phyloP scores from a whole-genome alignment of 208 protist genomes.

The Trypanosoma scelopori region DNA sequence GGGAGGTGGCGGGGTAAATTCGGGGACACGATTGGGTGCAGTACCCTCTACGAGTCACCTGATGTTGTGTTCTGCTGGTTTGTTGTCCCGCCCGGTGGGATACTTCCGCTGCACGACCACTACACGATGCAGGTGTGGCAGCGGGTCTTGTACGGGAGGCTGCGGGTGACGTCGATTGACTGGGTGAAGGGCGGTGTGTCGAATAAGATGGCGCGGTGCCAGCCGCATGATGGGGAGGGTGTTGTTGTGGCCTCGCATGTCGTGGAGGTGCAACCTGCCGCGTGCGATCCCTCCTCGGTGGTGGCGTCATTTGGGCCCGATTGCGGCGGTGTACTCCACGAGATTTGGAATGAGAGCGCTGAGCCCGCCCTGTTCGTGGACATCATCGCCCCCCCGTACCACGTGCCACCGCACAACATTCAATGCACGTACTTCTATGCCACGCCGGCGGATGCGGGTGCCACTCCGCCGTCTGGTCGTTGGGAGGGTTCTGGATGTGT shows the following conservation, averaged over 20 bases:
- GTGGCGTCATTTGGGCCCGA: conserved; percentile 26
- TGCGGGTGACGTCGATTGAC: conserved; percentile 54
- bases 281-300: conserved; percentile 9
- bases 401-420: conserved; percentile 37
- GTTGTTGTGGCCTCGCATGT: conserved; percentile 24
- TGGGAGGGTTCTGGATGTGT: background rate
- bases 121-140: conserved; percentile 58
- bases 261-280: conserved; percentile 4
- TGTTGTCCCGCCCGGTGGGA: conserved; percentile 50
- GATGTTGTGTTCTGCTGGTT: conserved; percentile 69
- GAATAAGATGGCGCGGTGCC: background rate
- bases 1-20: background rate
- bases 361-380: conserved; percentile 68
- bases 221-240: conserved; percentile 13
- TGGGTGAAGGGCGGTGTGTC: conserved; percentile 15
- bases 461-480: background rate
- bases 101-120: conserved; percentile 74
- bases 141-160: conserved; percentile 53
- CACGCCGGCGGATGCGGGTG: background rate
- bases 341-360: conserved; percentile 51
- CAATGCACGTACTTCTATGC: conserved; percentile 60
- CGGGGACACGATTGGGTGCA: conserved; percentile 39
- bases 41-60: conserved; percentile 55
- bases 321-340: conserved; percentile 57
- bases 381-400: conserved; percentile 72